A percentile compares a stretch with the other conserved stretches of the same genome.
Conservation (phyloP, 1,139 yeast species). For the Suhomyces ambrosiae region DNA sequence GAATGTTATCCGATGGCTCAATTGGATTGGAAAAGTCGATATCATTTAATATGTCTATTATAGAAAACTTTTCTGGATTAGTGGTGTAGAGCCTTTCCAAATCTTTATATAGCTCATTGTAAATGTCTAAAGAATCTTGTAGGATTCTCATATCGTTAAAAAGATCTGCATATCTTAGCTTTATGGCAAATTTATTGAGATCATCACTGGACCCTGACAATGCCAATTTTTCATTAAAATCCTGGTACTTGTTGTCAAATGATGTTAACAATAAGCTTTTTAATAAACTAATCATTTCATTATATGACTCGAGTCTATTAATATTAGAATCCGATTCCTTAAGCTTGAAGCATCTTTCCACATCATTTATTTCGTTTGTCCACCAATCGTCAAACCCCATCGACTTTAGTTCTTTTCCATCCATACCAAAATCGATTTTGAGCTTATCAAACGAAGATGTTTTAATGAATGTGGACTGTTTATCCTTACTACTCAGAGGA, state of each 20-base stretch:
- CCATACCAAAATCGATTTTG: conserved; percentile 60
- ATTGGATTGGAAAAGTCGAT: too few species aligned
- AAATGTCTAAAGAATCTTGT: conserved; percentile 58
- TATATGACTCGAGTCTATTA: conserved; percentile 53
- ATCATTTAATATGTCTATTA: background rate
- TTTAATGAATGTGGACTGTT: conserved; percentile 46
- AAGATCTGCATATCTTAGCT: conserved; percentile 30
- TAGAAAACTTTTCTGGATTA: conserved; percentile 21
- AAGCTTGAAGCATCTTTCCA: conserved; percentile 43
- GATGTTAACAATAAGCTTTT: conserved; percentile 59
- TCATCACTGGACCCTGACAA: conserved; percentile 29
- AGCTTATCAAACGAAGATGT: conserved; percentile 67
- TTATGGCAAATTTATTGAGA: conserved; percentile 18
- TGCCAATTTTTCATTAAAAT: conserved; percentile 36
- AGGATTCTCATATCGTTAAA: conserved; percentile 53
- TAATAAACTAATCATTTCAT: conserved; percentile 43
- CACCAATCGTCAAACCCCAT: conserved; percentile 16
- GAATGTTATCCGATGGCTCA: background rate
- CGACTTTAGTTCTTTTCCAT: conserved; percentile 39
- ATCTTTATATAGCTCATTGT: conserved; percentile 38
- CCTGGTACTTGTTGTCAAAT: conserved; percentile 51
- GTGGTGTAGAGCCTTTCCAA: conserved; percentile 25
- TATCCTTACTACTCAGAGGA: conserved; percentile 48
- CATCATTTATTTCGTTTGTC: conserved; percentile 12
- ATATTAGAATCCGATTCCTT: conserved; percentile 35